A percentile compares a stretch with the other conserved stretches of the same genome.
Evolutionary conservation across 495 filamentous ascomycete genomes (phyloP).

Genomic region (Margaritispora aquatica): DNA sequence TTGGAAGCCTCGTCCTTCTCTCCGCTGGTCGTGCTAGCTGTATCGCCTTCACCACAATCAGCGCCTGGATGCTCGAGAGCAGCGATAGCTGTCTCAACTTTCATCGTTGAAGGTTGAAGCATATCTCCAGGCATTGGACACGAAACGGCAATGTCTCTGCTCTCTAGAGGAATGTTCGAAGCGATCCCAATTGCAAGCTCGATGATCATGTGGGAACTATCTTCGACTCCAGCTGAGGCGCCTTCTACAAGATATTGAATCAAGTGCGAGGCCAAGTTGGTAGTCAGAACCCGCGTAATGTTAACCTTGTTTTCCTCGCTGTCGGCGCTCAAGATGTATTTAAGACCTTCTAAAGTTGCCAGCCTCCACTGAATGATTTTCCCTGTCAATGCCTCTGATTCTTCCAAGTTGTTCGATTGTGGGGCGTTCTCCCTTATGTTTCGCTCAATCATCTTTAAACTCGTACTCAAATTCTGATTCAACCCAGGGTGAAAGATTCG

Average conservation of each 20-base stretch:
- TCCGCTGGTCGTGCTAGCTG: constrained; percentile 39
- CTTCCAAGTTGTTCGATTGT: constrained; percentile 67
- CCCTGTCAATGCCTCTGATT: constrained; percentile 81
- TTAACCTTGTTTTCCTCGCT: constrained; percentile 54
- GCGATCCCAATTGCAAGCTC: constrained; percentile 86
- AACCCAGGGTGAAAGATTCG: constrained; percentile 86
- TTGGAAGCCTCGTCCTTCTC: constrained; percentile 23
- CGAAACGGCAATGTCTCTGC: constrained; percentile 80
- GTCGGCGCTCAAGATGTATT: constrained; percentile 58
- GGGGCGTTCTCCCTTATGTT: constrained; percentile 76
- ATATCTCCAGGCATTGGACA: constrained; percentile 71
- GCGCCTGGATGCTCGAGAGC: constrained; percentile 53
- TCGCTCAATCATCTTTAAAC: constrained; percentile 81
- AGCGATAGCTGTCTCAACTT: constrained; percentile 68
- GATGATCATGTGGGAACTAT: constrained; percentile 69
- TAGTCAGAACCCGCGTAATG: constrained; percentile 63
- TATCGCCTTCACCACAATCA: constrained; percentile 34
- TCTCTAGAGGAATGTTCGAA: constrained; percentile 82
- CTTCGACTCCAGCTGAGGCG: constrained; percentile 58
- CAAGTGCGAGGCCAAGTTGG: constrained; percentile 62
- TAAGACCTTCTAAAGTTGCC: constrained; percentile 86
- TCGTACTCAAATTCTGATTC: constrained; percentile 64
- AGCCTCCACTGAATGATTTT: constrained; percentile 91
- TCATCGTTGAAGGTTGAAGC: constrained; percentile 71
- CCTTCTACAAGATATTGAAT: constrained; percentile 69